phyloP scores from a whole-genome alignment of 2,329 filamentous ascomycete genomes.

The Aspergillus candidus region DNA sequence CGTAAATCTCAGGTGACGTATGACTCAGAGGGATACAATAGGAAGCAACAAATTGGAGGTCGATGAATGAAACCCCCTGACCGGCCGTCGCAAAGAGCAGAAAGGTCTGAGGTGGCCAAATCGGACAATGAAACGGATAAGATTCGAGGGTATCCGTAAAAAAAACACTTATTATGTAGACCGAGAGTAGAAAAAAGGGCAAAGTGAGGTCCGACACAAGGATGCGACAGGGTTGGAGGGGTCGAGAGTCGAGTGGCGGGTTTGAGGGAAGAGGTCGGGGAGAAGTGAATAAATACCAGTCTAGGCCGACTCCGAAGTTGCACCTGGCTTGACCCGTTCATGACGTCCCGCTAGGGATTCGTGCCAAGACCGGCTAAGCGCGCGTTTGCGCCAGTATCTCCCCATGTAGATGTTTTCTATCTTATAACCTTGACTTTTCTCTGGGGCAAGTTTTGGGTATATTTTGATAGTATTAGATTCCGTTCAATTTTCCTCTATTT shows the following conservation, averaged over 20 bases:
- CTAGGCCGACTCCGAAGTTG: constrained; percentile 15
- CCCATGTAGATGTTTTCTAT: neutral
- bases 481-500: neutral
- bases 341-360: constrained; percentile 25
- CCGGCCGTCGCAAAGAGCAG: constrained; percentile 17
- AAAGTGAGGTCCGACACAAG: neutral
- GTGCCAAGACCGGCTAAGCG: constrained; percentile 26
- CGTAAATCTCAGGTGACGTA: constrained; percentile 8
- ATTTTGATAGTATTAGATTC: too few species aligned
- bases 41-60: neutral
- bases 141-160: constrained; percentile 1
- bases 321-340: constrained; percentile 19
- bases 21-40: neutral
- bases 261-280: constrained; percentile 4
- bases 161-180: neutral
- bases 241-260: constrained; percentile 7
- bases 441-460: too few species aligned
- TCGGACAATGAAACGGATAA: constrained; percentile 1
- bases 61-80: constrained; percentile 9
- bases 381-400: constrained; percentile 19
- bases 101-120: constrained; percentile 8
- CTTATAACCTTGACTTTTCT: too few species aligned
- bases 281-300: constrained; percentile 15
- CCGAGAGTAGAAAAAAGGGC: constrained; percentile 1
- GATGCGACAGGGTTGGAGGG: neutral